Evolutionary conservation across 2,329 filamentous ascomycete species (phyloP).

Genomic region (Diaporthe citrichinensis): DNA sequence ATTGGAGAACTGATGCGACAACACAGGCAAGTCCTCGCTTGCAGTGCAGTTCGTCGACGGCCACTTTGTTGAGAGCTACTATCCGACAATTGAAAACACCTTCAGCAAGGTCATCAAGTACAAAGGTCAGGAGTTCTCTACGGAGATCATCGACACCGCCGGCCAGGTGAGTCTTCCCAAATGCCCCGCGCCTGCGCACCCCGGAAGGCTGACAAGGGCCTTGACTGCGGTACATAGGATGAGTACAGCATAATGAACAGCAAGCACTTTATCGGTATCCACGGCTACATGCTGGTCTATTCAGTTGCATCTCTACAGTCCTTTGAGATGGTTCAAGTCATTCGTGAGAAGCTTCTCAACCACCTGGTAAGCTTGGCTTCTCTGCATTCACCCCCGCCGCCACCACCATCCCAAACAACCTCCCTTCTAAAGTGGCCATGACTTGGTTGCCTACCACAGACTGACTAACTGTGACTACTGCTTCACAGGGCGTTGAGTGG

Average conservation of each 20-base stretch:
- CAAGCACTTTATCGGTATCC: conserved; percentile 99
- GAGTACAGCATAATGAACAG: conserved; percentile 99
- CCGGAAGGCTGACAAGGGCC: conserved; percentile 14
- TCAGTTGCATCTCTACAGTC: conserved; percentile 95
- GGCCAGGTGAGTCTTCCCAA: conserved; percentile 77
- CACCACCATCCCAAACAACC: background rate
- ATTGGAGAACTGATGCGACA: conserved; percentile 35
- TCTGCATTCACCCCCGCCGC: background rate
- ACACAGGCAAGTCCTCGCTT: conserved; percentile 92
- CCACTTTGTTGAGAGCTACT: conserved; percentile 99
- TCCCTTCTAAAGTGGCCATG: background rate
- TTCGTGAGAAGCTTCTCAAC: conserved; percentile 96
- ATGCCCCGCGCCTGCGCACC: background rate
- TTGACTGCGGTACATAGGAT: conserved; percentile 69
- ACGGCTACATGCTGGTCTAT: conserved; percentile 98
- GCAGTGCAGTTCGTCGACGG: conserved; percentile 98
- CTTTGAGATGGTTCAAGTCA: conserved; percentile 97
- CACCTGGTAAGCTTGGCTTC: conserved; percentile 78
- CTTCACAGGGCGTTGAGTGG: conserved; percentile 83
- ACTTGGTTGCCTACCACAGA: background rate
- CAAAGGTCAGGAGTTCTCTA: conserved; percentile 93
- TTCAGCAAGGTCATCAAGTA: conserved; percentile 96
- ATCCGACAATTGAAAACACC: conserved; percentile 98
- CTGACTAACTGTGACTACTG: conserved; percentile 9
- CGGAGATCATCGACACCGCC: conserved; percentile 98